Evolutionary conservation across 2,329 filamentous ascomycete genomes (phyloP).

Genomic region (Neofusicoccum kwambonambiense): DNA sequence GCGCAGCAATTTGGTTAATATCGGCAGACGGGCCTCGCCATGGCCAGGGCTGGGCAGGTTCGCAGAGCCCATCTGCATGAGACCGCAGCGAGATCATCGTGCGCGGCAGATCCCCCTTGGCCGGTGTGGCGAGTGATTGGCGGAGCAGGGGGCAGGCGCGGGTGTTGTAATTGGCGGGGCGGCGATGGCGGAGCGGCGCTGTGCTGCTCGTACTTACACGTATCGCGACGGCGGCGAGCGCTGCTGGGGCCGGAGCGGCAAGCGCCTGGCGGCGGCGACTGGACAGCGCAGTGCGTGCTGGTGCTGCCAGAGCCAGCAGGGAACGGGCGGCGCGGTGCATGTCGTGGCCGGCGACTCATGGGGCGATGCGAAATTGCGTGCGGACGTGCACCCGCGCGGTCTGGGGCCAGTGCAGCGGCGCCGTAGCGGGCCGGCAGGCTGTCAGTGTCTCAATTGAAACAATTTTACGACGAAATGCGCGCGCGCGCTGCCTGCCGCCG

Average conservation of each 20-base stretch:
- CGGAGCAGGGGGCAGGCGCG: conserved; percentile 9
- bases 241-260: neutral
- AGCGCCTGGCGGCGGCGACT: neutral
- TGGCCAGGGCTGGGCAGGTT: neutral
- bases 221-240: neutral
- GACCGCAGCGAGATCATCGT: conserved; percentile 9
- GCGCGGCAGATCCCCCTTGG: conserved; percentile 15
- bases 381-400: conserved; percentile 4
- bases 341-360: conserved; percentile 10
- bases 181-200: neutral
- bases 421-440: neutral
- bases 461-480: neutral
- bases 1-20: conserved; percentile 13
- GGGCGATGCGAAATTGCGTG: conserved; percentile 7
- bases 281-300: neutral
- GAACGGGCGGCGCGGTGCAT: neutral
- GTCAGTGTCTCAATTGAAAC: neutral
- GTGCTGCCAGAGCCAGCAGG: neutral
- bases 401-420: neutral
- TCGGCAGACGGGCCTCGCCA: conserved; percentile 10
- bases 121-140: conserved; percentile 12
- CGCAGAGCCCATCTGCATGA: conserved; percentile 6
- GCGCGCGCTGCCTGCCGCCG: neutral
- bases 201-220: neutral
- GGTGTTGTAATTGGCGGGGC: neutral